phyloP scores from a whole-genome alignment of 2,329 filamentous ascomycete genomes.

The Xylaria polymorpha region DNA sequence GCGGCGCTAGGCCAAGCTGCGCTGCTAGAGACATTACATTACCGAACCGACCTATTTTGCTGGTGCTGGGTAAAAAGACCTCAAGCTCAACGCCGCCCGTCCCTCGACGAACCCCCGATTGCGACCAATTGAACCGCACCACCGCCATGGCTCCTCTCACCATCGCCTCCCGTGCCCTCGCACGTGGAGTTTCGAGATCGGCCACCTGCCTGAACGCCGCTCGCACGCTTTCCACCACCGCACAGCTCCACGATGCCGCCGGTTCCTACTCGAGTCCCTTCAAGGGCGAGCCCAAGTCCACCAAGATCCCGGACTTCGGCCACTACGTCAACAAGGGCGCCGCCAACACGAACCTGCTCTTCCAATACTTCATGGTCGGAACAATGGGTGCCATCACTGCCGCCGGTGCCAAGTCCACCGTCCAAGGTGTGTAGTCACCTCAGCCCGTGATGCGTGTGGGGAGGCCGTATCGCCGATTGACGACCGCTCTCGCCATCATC shows the following conservation, averaged over 20 bases:
- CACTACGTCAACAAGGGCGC: constrained; percentile 81
- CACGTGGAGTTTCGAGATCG: constrained; percentile 66
- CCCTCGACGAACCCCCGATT: constrained; percentile 43
- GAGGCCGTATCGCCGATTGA: neutral
- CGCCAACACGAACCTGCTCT: constrained; percentile 82
- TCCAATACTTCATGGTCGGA: constrained; percentile 99
- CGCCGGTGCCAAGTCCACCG: constrained; percentile 95
- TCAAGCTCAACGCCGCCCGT: constrained; percentile 54
- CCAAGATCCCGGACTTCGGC: constrained; percentile 87
- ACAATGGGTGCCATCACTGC: constrained; percentile 92
- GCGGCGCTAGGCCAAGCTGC: constrained; percentile 37
- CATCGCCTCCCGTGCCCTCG: constrained; percentile 74
- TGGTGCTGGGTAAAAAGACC: constrained; percentile 60
- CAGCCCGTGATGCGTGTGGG: neutral
- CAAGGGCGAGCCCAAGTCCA: constrained; percentile 68
- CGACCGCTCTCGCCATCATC: constrained; percentile 3
- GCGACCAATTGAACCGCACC: constrained; percentile 48
- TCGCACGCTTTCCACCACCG: constrained; percentile 68
- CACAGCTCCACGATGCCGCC: constrained; percentile 59
- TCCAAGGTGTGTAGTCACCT: constrained; percentile 80
- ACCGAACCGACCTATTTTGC: constrained; percentile 40
- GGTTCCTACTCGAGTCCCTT: constrained; percentile 71
- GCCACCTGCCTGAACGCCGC: constrained; percentile 54
- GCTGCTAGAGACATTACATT: constrained; percentile 32
- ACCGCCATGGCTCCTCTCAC: constrained; percentile 74